Evolutionary conservation across 495 filamentous ascomycete species (phyloP), one percentile per base, ranked within the genome.

Genomic region (Aspergillus ostianus): DNA sequence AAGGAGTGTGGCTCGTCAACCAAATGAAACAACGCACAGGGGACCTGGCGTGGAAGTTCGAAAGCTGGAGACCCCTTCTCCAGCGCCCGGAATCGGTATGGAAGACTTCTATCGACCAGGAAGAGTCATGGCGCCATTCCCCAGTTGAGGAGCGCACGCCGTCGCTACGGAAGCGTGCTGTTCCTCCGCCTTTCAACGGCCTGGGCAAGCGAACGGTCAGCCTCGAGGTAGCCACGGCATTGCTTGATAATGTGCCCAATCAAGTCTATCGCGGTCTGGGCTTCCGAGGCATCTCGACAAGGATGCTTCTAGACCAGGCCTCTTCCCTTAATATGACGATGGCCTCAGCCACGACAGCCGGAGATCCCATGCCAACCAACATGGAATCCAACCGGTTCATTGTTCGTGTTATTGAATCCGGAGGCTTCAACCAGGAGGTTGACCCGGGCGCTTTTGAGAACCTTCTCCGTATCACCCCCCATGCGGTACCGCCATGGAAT

Each of bases 121-220:
- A 77, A 47, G 63, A 70, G 44, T 68, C 62, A 21, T 76, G 76
- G 74, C 70, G 67, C 51, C 65, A 63, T 56, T 64, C 67, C 47
- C 61, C 64, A 53, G 46, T 54, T 8, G 32, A 55, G 36, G 4
- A 41, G 12, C 36, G 36, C 18, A 56, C 54, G 0, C 41, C 66
- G 15, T 52, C 56, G 19, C 58, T 55, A 48, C 69, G 60, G 41
- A 65, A 68, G 48, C 60, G 57, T 8, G 45, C 57, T 41, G 68
- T 61, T 26, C 62, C 64, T 26, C 23, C 62, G 7, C 66, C 69
- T 23, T 77, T 79, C 65, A 67, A 77, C 47, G 78, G 81, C 10
- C 73, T 82, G 47, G 78, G 75, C 0, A 63, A 69, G 46, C 73
- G 76, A 32, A 86, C 79, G 0, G 77, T 88, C 55, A 87, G 85